These are phyloP conservation scores for Echinochloa phyllopogon DNA, from an alignment of 176 grass and related monocot species.

Conservation along the genomic window DNA sequence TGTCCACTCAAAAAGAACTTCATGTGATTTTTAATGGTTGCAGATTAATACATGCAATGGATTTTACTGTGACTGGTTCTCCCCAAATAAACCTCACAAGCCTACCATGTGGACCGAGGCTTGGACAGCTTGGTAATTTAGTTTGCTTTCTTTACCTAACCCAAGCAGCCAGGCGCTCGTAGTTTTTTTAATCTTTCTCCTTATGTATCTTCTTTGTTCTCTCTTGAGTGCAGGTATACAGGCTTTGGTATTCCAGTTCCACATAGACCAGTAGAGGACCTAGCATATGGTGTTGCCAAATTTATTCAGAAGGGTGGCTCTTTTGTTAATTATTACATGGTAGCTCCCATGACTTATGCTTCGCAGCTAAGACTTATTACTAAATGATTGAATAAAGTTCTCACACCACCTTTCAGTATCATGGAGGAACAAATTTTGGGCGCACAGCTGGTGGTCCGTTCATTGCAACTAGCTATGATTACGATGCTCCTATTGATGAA, in stretches of 20 bases:
- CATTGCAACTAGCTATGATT: slow-evolving; percentile 98
- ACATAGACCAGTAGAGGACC: slow-evolving; percentile 87
- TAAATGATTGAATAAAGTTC: slow-evolving; percentile 21
- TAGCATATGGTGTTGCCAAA: slow-evolving; percentile 90
- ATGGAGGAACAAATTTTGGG: slow-evolving; percentile 97
- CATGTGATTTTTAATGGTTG: slow-evolving; percentile 29
- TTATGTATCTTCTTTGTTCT: slow-evolving; percentile 38
- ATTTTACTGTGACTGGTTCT: slow-evolving; percentile 95
- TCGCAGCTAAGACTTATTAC: slow-evolving; percentile 26
- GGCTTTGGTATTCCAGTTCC: slow-evolving; percentile 92
- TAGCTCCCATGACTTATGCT: slow-evolving; percentile 39
- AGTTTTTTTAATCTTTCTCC: slow-evolving; percentile 21
- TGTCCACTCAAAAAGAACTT: slow-evolving; percentile 17
- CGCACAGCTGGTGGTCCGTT: slow-evolving; percentile 95
- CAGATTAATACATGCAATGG: slow-evolving; percentile 98
- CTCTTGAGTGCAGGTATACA: slow-evolving; percentile 69
- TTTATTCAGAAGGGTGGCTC: slow-evolving; percentile 97
- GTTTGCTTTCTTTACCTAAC: slow-evolving; percentile 19
- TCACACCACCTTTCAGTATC: slow-evolving; percentile 63
- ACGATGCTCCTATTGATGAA: slow-evolving; percentile 98
- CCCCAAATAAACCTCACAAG: slow-evolving; percentile 86
- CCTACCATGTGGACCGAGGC: slow-evolving; percentile 98
- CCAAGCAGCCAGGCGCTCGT: slow-evolving; percentile 3
- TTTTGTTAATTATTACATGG: slow-evolving; percentile 99
- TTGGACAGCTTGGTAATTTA: slow-evolving; percentile 94